Percentiles rank a stretch among this genome's conserved stretches.
Conservation (phyloP, 1,139 yeast species). For the Geotrichum phurueaensis region DNA sequence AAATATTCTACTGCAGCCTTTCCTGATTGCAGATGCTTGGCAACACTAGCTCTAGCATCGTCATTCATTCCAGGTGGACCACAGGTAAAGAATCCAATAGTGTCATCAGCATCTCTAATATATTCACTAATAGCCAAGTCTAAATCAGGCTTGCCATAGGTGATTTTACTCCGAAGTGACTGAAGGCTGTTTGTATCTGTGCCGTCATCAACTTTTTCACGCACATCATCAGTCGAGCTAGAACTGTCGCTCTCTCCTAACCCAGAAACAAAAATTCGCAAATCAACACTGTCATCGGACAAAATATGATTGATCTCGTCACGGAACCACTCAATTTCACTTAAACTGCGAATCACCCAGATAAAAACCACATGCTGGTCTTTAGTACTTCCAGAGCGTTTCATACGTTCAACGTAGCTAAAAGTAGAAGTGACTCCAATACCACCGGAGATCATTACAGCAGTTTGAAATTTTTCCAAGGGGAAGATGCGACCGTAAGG, state of each 20-base stretch:
- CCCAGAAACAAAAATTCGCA: constrained; percentile 32
- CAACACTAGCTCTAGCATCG: constrained; percentile 35
- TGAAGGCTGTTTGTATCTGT: not conserved
- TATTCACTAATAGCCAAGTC: constrained; percentile 36
- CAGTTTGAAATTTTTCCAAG: constrained; percentile 45
- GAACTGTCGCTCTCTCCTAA: not conserved
- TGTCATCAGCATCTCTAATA: constrained; percentile 34
- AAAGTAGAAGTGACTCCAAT: constrained; percentile 57
- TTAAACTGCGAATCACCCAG: constrained; percentile 49
- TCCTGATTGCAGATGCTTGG: constrained; percentile 25
- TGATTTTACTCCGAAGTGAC: not conserved
- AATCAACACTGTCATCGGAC: constrained; percentile 30
- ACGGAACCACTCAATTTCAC: constrained; percentile 46
- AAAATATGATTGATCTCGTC: constrained; percentile 42
- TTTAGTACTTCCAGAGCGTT: constrained; percentile 20
- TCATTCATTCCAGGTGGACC: constrained; percentile 43
- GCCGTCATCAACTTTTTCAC: not conserved
- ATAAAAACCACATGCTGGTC: constrained; percentile 39
- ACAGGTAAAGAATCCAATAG: constrained; percentile 38
- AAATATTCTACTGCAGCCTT: constrained; percentile 37
- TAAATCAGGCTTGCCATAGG: constrained; percentile 36
- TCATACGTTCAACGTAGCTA: constrained; percentile 27
- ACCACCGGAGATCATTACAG: constrained; percentile 54
- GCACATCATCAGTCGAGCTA: not conserved
- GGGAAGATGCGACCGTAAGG: constrained; percentile 51